phyloP scores from a whole-genome alignment of 495 filamentous ascomycete species.

The Parathielavia hyrcaniae region DNA sequence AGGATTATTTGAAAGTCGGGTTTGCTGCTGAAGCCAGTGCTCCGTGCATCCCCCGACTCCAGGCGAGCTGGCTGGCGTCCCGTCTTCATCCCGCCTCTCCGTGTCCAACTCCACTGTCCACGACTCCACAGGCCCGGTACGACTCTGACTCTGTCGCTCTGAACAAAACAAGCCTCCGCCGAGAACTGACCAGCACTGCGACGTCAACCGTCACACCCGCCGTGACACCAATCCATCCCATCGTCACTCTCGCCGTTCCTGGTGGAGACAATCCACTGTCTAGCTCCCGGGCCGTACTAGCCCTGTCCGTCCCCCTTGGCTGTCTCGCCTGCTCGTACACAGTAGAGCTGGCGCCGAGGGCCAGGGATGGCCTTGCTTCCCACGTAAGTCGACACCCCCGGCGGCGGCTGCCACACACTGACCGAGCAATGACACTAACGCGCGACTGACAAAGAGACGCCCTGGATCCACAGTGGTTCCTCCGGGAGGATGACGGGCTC shows the following conservation, averaged over 20 bases:
- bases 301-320: not conserved
- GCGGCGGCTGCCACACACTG: not conserved
- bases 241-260: not conserved
- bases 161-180: too few relatives aligned
- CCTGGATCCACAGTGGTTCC: not conserved
- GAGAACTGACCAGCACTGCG: not conserved
- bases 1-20: not conserved
- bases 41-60: not conserved
- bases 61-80: not conserved
- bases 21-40: constrained; percentile 1
- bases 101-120: too few relatives aligned
- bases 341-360: not conserved
- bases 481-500: not conserved
- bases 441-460: not conserved
- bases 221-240: not conserved
- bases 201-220: not conserved
- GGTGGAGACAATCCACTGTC: constrained; percentile 6
- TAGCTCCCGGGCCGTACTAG: not conserved
- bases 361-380: not conserved
- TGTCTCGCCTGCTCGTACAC: constrained; percentile 1
- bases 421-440: not conserved
- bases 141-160: too few relatives aligned
- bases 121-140: too few relatives aligned
- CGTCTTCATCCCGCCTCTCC: not conserved
- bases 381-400: not conserved